These are phyloP conservation scores for Westerdykella sp. DNA, from an alignment of 2,329 filamentous ascomycete species.

Conservation along the genomic window DNA sequence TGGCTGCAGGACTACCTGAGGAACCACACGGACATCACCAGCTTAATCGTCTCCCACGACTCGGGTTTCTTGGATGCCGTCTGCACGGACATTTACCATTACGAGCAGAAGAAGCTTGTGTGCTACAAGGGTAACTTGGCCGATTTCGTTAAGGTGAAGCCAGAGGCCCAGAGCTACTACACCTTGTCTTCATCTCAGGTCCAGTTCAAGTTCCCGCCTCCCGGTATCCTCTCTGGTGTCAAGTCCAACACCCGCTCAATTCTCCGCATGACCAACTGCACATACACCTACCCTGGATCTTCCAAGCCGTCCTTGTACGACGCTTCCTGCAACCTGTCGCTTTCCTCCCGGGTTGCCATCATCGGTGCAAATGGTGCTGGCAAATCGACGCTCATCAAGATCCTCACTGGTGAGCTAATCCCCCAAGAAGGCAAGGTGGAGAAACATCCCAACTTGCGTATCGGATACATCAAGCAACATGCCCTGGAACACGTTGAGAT, in stretches of 20 bases:
- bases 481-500: constrained; percentile 98
- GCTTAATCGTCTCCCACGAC: constrained; percentile 97
- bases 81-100: constrained; percentile 98
- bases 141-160: constrained; percentile 79
- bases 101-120: constrained; percentile 93
- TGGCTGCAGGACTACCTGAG: constrained; percentile 96
- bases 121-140: constrained; percentile 78
- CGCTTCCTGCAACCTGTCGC: constrained; percentile 77
- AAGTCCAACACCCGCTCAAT: constrained; percentile 93
- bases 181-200: constrained; percentile 82
- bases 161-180: constrained; percentile 97
- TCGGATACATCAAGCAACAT: constrained; percentile 99
- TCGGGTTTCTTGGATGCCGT: constrained; percentile 95
- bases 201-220: constrained; percentile 96
- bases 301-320: constrained; percentile 81
- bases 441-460: constrained; percentile 97
- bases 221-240: constrained; percentile 88
- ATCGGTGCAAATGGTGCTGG: constrained; percentile 97
- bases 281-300: constrained; percentile 87
- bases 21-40: constrained; percentile 92
- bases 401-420: constrained; percentile 86
- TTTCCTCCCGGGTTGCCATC: constrained; percentile 91
- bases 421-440: constrained; percentile 81
- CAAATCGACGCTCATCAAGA: constrained; percentile 96
- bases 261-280: constrained; percentile 86